Evolutionary conservation across 306 rosid genomes (phyloP).

Genomic region (Lotus japonicus): DNA sequence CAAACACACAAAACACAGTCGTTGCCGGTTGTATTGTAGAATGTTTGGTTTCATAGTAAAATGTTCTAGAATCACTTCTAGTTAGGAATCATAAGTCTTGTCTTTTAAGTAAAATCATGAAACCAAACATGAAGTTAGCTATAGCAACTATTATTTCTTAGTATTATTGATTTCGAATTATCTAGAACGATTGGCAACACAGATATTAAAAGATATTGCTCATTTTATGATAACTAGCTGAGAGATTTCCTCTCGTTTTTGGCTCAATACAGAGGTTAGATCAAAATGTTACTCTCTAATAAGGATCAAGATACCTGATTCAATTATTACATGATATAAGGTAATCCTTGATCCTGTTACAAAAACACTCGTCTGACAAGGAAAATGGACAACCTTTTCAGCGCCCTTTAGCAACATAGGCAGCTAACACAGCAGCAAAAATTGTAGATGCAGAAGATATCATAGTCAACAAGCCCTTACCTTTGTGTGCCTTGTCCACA

Average conservation of each 20-base stretch:
- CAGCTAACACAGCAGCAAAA: conserved; percentile 57
- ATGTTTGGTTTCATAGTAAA: too few species aligned
- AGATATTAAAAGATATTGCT: background rate
- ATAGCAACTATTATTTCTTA: background rate
- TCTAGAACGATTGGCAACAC: background rate
- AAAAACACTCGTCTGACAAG: conserved; percentile 12
- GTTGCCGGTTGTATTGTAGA: too few species aligned
- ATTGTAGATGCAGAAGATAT: conserved; percentile 62
- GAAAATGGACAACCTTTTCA: conserved; percentile 23
- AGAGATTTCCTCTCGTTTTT: background rate
- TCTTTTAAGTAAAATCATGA: too few species aligned
- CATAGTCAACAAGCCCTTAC: conserved; percentile 52
- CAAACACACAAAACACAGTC: too few species aligned
- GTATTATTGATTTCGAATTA: background rate
- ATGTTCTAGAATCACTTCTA: too few species aligned
- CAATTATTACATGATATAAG: background rate
- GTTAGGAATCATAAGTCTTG: too few species aligned
- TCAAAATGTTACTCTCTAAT: conserved; percentile 14
- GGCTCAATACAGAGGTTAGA: background rate
- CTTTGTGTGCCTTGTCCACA: conserved; percentile 37
- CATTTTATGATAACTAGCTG: background rate
- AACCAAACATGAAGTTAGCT: background rate
- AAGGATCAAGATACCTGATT: conserved; percentile 14
- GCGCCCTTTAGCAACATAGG: conserved; percentile 62
- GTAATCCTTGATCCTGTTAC: conserved; percentile 23